Evolutionary conservation across 2,329 filamentous ascomycete genomes (phyloP), one percentile per base, ranked within the genome.

Genomic region (Fonsecaea nubica): DNA sequence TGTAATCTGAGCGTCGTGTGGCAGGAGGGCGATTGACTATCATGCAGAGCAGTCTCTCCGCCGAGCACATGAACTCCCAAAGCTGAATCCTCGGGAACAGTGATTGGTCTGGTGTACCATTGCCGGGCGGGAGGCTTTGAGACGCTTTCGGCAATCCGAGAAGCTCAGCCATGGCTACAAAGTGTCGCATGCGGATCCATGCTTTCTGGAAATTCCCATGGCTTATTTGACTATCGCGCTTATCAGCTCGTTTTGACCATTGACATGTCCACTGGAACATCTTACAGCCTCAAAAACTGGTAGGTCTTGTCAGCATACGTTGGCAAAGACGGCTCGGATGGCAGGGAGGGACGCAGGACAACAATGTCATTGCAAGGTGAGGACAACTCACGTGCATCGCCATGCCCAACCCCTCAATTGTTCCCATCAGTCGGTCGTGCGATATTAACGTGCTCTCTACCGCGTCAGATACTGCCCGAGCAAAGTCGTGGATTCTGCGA

Each of bases 151-250:
- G 77, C 4, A 80, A 67, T 2, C 78, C 78, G 54, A 79, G 77
- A 1, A 80, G 67, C 68, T 80, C 77, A 52, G 77, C 77, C 30
- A 80, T 70, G 3, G 78, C 75, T 32, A 79, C 75, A 21, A 76
- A 70, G 48, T 77, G 75, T n/a, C 78, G 78, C 18, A 80, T 62
- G 25, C 71, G 72, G 25, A 80, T 68, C 78, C 78, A 80, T 30
- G 75, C 71, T 32, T 75, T 76, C 53, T 75, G 73, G 21, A 79
- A 72, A 36, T 75, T 76, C 2, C 77, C 77, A 32, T 73, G 74
- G 8, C 76, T 56, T 33, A 77, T 71, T 64, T 75, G 74, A 35
- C 76, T 78, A 52, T 35, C 57, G 33, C 55, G 10, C 53, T 4
- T 40, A 33, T 63, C 33, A 63, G 61, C 30, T 40, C 15, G 4